Evolutionary conservation across 495 filamentous ascomycete genomes (phyloP), one percentile per base, ranked within the genome.

Genomic region (Annulohypoxylon bovei): DNA sequence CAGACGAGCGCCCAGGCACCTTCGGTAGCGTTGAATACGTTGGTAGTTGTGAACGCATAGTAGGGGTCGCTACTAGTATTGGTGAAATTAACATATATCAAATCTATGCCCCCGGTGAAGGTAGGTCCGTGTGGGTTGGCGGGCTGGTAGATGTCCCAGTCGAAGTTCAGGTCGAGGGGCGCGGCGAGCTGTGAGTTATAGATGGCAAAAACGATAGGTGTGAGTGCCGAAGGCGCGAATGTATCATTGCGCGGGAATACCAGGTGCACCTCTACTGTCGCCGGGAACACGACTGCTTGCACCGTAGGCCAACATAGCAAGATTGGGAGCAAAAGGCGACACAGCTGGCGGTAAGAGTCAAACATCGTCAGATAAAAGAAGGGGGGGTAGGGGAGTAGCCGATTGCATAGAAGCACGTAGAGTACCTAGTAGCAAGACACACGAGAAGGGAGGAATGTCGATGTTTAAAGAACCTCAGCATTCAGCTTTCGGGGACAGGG

Each of bases 241-340:
- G 80, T 81, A 11, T 77, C 77, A 50, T 82, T 82, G 66, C 73
- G 81, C 14, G 81, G 80, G 64, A 82, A 82, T 40, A 80, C 40
- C 7, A 82, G 54, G 67, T 81, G 77, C 37, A 80, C 68, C 67
- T 82, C 81, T 11, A 78, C 65, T 16, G 57, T 63, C 27, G 52
- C 18, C 27, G 68, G 62, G 55, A 59, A 66, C 12, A 18, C 14
- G 18, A 30, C 47, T 14, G 67, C 40, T 25, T 35, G 40, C 30
- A 30, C 60, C 49, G 23, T 16, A 18, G 52, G 23, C 39, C 28
- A 52, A 22, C 30, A 62, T 8, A n/a, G 27, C 28, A 11, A 50
- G 5, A 35, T 18, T 11, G 33, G 23, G 23, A 47, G 16, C 32
- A 52, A 22, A 40, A 62, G 44, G 20, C 33, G 30, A 37, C 44